phyloP scores from a whole-genome alignment of 345 rosid genomes.

The Murraya koenigii region DNA sequence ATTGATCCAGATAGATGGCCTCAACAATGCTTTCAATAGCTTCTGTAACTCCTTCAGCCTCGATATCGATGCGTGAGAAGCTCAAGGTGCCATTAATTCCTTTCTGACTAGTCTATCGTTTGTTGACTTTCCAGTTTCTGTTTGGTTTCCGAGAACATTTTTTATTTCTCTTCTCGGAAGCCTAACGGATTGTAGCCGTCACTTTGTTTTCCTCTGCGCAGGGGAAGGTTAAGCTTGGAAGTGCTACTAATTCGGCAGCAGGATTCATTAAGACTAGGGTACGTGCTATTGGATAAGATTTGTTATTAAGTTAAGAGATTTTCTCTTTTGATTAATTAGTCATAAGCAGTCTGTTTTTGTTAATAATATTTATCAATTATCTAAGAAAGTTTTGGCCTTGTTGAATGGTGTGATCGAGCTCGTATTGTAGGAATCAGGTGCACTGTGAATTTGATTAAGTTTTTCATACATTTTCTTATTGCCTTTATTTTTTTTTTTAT shows the following conservation, averaged over 20 bases:
- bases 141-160: constrained; percentile 13
- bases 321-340: background rate
- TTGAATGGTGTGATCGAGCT: background rate
- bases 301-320: too few species aligned
- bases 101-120: background rate
- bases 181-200: background rate
- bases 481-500: background rate
- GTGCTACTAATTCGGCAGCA: constrained; percentile 19
- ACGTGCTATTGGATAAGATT: constrained; percentile 7
- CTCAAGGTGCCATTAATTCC: constrained; percentile 46
- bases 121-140: background rate
- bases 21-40: constrained; percentile 60
- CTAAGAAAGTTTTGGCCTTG: background rate
- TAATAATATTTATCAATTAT: background rate
- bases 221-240: constrained; percentile 67
- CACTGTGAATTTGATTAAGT: background rate
- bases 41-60: constrained; percentile 42
- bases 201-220: constrained; percentile 16
- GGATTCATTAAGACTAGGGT: constrained; percentile 53
- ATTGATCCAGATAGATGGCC: constrained; percentile 56
- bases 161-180: background rate
- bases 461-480: background rate
- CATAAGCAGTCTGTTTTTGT: background rate
- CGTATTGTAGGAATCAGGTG: background rate
- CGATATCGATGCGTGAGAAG: constrained; percentile 45